Percentiles rank a stretch among this genome's conserved stretches.
Conservation (phyloP, 1,284 basidiomycete genomes). For the Cryptococcus sp. region DNA sequence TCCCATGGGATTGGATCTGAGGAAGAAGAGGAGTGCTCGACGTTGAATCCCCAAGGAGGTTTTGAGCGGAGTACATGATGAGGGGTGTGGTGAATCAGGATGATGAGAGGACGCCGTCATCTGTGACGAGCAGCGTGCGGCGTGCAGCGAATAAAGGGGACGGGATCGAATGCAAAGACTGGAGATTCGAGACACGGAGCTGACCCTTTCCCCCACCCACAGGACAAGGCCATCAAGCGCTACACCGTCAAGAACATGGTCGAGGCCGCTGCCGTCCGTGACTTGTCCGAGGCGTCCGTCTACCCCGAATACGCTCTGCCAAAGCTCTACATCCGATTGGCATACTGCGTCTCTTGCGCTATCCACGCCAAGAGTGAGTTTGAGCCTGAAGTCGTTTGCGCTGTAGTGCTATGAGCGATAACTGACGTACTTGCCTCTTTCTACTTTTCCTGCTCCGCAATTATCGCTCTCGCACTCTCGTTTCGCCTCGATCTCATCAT, state of each 20-base stretch:
- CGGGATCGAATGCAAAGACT: not conserved
- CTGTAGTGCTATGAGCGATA: not conserved
- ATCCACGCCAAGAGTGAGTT: constrained; percentile 94
- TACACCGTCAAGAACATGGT: constrained; percentile 99
- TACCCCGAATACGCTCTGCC: constrained; percentile 97
- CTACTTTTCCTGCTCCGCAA: no score
- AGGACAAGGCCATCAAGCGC: constrained; percentile 99
- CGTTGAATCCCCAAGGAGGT: no score
- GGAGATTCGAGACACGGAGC: not conserved
- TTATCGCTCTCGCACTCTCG: no score
- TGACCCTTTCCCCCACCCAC: constrained; percentile 34
- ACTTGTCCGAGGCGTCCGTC: constrained; percentile 94
- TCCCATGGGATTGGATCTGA: no score
- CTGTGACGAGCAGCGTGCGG: not conserved
- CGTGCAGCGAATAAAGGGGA: not conserved
- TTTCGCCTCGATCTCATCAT: no score
- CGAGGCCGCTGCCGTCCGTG: constrained; percentile 95
- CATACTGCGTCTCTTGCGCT: constrained; percentile 98
- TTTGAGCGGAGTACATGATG: no score
- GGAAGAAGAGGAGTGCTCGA: no score
- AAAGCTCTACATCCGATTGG: constrained; percentile 99
- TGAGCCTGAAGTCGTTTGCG: not conserved
- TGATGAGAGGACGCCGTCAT: no score
- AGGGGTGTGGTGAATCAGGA: no score
- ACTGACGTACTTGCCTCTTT: not conserved